Percentiles rank a stretch among this genome's conserved stretches.
phyloP scores from a whole-genome alignment of 345 rosid species.

The Combretum micranthum region DNA sequence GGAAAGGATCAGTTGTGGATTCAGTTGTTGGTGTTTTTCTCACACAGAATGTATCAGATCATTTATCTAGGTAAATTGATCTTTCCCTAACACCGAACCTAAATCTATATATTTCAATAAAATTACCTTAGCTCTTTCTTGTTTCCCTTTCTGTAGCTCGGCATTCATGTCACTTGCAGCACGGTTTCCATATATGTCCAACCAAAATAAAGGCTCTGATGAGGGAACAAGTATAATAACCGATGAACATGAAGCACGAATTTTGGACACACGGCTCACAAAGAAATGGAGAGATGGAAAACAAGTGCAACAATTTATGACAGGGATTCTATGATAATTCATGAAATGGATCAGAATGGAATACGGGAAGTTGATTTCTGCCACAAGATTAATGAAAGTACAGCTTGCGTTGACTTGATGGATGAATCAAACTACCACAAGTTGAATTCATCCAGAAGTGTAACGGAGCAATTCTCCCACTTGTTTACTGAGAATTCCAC shows the following conservation, averaged over 20 bases:
- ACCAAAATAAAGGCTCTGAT: constrained; percentile 18
- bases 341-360: constrained; percentile 26
- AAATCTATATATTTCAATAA: constrained; percentile 1
- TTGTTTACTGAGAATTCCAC: constrained; percentile 21
- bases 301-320: constrained; percentile 30
- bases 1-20: constrained; percentile 98
- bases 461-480: constrained; percentile 17
- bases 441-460: constrained; percentile 17
- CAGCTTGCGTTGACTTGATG: constrained; percentile 26
- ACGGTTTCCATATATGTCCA: constrained; percentile 41
- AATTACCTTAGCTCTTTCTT: constrained; percentile 11
- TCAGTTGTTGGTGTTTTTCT: constrained; percentile 97
- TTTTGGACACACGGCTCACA: constrained; percentile 44
- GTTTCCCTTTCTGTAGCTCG: constrained; percentile 48
- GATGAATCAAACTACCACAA: constrained; percentile 25
- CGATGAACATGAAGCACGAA: constrained; percentile 31
- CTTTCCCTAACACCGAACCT: constrained; percentile 13
- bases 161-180: constrained; percentile 93
- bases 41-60: constrained; percentile 95
- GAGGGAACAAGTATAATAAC: constrained; percentile 29
- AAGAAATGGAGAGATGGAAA: constrained; percentile 28
- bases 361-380: constrained; percentile 44
- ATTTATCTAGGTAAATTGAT: constrained; percentile 67
- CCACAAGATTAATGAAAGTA: constrained; percentile 35
- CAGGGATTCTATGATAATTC: constrained; percentile 37